Evolutionary conservation across 768 basidiomycete species (phyloP).

Genomic region (Chlorophyllum brunneum): DNA sequence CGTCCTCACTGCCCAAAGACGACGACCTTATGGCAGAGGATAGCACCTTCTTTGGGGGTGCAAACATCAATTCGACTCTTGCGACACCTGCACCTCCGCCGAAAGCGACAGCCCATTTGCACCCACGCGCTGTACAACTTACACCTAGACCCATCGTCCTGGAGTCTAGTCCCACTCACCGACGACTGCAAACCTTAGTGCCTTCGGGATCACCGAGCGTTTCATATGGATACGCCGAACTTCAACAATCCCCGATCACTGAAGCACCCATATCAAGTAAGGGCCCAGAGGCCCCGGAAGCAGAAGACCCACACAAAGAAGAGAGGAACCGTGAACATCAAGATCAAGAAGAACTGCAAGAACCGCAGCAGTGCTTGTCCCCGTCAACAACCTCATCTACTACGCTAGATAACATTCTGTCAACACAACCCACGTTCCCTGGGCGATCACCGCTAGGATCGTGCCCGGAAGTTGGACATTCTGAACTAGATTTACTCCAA

Average conservation of each 20-base stretch:
- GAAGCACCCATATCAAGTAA: constrained; percentile 5
- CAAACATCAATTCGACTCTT: constrained; percentile 29
- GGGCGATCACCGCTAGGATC: constrained; percentile 10
- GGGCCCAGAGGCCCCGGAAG: background rate
- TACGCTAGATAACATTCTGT: background rate
- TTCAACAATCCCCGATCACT: constrained; percentile 5
- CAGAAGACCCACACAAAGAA: constrained; percentile 2
- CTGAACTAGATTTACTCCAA: constrained; percentile 8
- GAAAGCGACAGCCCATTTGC: constrained; percentile 23
- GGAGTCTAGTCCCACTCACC: constrained; percentile 7
- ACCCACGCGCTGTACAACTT: constrained; percentile 32
- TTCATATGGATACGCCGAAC: background rate
- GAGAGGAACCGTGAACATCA: constrained; percentile 2
- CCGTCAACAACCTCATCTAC: background rate
- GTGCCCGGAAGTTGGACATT: constrained; percentile 5
- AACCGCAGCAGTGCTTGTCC: background rate
- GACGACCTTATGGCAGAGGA: constrained; percentile 53
- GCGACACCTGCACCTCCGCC: constrained; percentile 28
- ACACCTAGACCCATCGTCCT: constrained; percentile 31
- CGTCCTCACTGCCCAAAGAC: constrained; percentile 26
- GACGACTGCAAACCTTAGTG: constrained; percentile 4
- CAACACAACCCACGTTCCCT: constrained; percentile 6
- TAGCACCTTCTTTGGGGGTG: constrained; percentile 41
- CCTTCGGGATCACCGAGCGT: background rate
- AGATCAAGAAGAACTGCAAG: constrained; percentile 2